phyloP scores from a whole-genome alignment of 495 filamentous ascomycete species.

The Daldinia grandis region DNA sequence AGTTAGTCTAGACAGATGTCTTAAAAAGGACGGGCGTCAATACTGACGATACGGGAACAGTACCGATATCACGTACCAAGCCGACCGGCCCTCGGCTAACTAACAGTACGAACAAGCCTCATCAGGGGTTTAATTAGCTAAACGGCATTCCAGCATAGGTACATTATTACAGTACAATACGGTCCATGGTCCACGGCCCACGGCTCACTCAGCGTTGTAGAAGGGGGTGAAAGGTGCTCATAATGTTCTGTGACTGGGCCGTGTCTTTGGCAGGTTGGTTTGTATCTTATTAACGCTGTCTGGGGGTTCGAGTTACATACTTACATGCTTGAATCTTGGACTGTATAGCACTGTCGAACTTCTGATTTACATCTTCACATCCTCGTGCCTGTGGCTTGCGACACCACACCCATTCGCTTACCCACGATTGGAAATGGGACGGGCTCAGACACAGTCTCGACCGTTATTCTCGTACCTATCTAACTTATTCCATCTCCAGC shows the following conservation, averaged over 20 bases:
- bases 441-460: constrained; percentile 31
- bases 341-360: constrained; percentile 20
- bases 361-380: constrained; percentile 23
- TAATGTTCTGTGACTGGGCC: constrained; percentile 29
- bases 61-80: constrained; percentile 19
- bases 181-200: not conserved
- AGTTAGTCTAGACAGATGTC: too few species aligned
- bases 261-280: constrained; percentile 31
- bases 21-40: constrained; percentile 10
- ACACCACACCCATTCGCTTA: constrained; percentile 16
- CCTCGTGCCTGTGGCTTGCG: constrained; percentile 30
- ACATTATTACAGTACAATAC: not conserved
- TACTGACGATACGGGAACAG: constrained; percentile 16
- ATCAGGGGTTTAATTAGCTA: constrained; percentile 14
- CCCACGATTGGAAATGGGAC: constrained; percentile 5
- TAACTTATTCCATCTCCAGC: not conserved
- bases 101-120: not conserved
- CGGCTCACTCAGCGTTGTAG: not conserved
- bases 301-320: constrained; percentile 13
- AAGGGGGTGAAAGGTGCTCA: not conserved
- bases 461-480: not conserved
- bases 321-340: not conserved
- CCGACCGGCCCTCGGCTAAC: constrained; percentile 1
- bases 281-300: constrained; percentile 2
- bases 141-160: not conserved